Conservation (phyloP, 164 flowering plant genomes). For the Taxillus chinensis region DNA sequence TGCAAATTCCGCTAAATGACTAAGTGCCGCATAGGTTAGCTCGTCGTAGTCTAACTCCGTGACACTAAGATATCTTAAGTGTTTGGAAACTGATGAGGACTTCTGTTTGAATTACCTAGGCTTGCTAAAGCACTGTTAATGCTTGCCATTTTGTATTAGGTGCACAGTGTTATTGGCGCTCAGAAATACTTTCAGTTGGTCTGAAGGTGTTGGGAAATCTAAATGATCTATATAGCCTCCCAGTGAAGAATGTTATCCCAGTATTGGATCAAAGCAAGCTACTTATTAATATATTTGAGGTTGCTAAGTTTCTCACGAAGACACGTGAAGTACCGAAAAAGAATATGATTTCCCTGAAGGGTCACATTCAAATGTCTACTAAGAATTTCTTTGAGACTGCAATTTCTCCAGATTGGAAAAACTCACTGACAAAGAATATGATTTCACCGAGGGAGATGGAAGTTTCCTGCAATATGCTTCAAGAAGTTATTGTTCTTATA, state of each 20-base stretch:
- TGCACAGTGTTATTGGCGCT: constrained; percentile 24
- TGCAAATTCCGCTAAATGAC: too few relatives aligned
- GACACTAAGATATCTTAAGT: constrained; percentile 21
- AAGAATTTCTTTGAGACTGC: constrained; percentile 16
- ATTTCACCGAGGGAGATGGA: constrained; percentile 30
- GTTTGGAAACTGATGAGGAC: constrained; percentile 9
- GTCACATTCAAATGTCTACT: constrained; percentile 12
- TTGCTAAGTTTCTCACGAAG: constrained; percentile 24
- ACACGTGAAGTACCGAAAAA: constrained; percentile 9
- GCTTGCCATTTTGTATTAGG: constrained; percentile 23
- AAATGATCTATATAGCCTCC: constrained; percentile 15
- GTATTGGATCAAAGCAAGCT: constrained; percentile 16
- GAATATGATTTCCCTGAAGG: constrained; percentile 13
- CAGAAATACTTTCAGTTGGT: constrained; percentile 29
- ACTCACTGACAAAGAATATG: constrained; percentile 18
- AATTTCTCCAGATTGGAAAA: constrained; percentile 33
- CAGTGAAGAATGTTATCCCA: constrained; percentile 10
- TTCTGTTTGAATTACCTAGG: constrained; percentile 46
- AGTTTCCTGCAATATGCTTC: constrained; percentile 22
- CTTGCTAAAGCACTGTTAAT: constrained; percentile 26
- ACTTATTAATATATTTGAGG: constrained; percentile 21
- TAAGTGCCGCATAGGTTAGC: too few relatives aligned
- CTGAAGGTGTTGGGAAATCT: constrained; percentile 30
- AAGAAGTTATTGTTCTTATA: constrained; percentile 19
- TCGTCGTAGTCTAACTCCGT: too few relatives aligned